Evolutionary conservation across 495 filamentous ascomycete genomes (phyloP).

Genomic region (Opeltia flavorubescens): DNA sequence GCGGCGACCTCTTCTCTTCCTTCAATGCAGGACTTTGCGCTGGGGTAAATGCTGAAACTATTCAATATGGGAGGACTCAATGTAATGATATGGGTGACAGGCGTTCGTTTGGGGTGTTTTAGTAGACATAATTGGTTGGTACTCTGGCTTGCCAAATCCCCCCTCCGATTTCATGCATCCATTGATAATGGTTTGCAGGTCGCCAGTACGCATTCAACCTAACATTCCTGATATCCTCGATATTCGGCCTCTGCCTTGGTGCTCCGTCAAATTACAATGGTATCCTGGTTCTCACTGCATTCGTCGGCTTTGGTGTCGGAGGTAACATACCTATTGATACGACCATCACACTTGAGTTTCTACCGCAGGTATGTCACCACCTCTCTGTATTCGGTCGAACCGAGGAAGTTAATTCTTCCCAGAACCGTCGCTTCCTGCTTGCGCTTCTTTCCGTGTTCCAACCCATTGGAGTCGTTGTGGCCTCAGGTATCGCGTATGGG

Average conservation of each 20-base stretch:
- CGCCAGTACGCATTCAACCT: conserved; percentile 37
- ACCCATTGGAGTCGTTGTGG: conserved; percentile 31
- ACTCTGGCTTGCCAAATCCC: conserved; percentile 5
- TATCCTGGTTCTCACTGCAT: conserved; percentile 31
- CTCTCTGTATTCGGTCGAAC: background rate
- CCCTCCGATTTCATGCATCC: background rate
- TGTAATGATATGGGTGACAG: conserved; percentile 5
- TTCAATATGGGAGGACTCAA: conserved; percentile 10
- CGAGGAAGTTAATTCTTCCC: background rate
- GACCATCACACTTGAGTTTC: conserved; percentile 33
- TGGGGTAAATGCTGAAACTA: conserved; percentile 12
- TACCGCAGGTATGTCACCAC: conserved; percentile 21
- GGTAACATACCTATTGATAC: conserved; percentile 39
- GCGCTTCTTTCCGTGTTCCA: conserved; percentile 34
- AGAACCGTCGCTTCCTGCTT: conserved; percentile 31
- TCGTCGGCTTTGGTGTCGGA: conserved; percentile 33
- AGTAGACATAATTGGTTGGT: conserved; percentile 33
- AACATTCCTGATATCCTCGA: conserved; percentile 28
- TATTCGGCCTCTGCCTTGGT: conserved; percentile 32
- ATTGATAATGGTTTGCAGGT: conserved; percentile 11
- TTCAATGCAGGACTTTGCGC: conserved; percentile 23
- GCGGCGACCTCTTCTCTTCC: conserved; percentile 20
- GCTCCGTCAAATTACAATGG: conserved; percentile 24
- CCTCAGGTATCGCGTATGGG: conserved; percentile 29
- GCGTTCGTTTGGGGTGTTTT: conserved; percentile 36